phyloP scores from a whole-genome alignment of 768 basidiomycete genomes.

The Sarcomyxa edulis region DNA sequence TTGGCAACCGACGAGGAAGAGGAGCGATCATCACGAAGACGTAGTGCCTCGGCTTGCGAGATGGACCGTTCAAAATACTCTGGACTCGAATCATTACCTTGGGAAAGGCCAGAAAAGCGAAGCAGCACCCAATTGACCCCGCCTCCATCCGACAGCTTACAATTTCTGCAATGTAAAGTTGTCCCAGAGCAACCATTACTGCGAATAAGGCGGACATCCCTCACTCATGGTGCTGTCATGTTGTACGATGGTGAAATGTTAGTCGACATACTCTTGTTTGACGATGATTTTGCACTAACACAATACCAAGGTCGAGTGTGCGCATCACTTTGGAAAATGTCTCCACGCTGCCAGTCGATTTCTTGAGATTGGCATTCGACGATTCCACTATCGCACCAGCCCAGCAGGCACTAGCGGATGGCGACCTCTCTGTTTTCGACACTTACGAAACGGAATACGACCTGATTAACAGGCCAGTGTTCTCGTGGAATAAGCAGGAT shows the following conservation, averaged over 20 bases:
- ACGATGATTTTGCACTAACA: constrained; percentile 8
- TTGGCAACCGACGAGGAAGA: constrained; percentile 70
- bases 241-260: constrained; percentile 92
- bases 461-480: constrained; percentile 70
- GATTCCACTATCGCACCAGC: constrained; percentile 83
- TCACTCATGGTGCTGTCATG: constrained; percentile 93
- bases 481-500: constrained; percentile 59
- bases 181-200: constrained; percentile 85
- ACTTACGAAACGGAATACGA: constrained; percentile 89
- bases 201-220: constrained; percentile 79
- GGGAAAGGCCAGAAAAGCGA: constrained; percentile 47
- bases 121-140: constrained; percentile 15
- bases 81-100: constrained; percentile 68
- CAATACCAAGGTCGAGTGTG: constrained; percentile 60
- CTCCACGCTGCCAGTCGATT: constrained; percentile 77
- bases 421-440: constrained; percentile 75
- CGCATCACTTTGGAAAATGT: constrained; percentile 89
- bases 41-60: constrained; percentile 61
- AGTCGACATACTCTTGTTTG: constrained; percentile 16
- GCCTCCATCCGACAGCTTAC: constrained; percentile 21
- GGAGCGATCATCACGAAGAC: constrained; percentile 46
- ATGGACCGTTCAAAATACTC: constrained; percentile 64
- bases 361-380: constrained; percentile 80
- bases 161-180: constrained; percentile 77
- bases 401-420: constrained; percentile 73